Conservation (phyloP, 164 flowering plant genomes). For the Magnolia changhungtana region DNA sequence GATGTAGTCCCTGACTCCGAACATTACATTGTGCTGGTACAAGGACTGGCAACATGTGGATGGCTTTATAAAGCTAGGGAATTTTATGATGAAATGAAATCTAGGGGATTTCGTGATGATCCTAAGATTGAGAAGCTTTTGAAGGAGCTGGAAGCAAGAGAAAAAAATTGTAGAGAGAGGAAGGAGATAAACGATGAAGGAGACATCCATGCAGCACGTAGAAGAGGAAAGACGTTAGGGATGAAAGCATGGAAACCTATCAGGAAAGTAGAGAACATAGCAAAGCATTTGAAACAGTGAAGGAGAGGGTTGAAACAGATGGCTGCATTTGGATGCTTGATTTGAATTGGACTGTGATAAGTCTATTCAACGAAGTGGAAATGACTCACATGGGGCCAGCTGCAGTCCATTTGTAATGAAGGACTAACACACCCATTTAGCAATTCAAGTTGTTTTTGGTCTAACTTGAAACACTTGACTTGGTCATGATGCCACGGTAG, state of each 20-base stretch:
- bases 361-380: background rate
- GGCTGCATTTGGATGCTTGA: background rate
- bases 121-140: slow-evolving; percentile 64
- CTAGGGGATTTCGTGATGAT: slow-evolving; percentile 50
- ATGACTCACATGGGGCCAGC: background rate
- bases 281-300: background rate
- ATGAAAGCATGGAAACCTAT: background rate
- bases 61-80: slow-evolving; percentile 57
- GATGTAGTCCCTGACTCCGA: slow-evolving; percentile 37
- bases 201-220: background rate
- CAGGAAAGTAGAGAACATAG: background rate
- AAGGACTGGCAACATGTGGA: slow-evolving; percentile 57
- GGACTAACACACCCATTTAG: no score
- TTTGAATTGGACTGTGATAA: no score
- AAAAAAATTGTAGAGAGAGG: slow-evolving; percentile 12
- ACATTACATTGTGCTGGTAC: slow-evolving; percentile 50
- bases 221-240: slow-evolving; percentile 7
- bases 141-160: slow-evolving; percentile 20
- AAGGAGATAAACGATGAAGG: slow-evolving; percentile 9
- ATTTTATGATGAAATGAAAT: slow-evolving; percentile 58
- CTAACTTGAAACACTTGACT: no score
- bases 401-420: no score
- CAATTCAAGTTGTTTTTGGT: no score
- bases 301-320: background rate
- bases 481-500: no score